Base-by-base conservation (phyloP, 306 rosid species). In the Pyrus pyrifolia region DNA sequence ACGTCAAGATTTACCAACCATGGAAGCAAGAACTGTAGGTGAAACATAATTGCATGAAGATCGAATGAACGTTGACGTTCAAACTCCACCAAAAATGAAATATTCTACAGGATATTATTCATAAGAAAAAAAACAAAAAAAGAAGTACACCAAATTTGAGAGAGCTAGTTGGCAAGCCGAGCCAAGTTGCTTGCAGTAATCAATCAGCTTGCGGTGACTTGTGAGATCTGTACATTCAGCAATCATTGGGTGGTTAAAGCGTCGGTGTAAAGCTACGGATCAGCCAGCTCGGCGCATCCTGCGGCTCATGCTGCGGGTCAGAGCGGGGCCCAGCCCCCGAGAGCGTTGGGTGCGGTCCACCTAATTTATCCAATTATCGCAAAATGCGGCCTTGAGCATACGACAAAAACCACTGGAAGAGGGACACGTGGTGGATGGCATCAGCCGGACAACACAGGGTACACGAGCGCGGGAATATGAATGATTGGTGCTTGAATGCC, bases 241-340 rank as follows among this genome's bases (percentile, higher is more conserved):
- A 80, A 85, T 89, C 78, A 83, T 67, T 84, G 82, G 71, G 55
- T n/a, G 61, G 21, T 13, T 31, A 55, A 68, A 33, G 79, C 84
- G 85, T 83, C 33, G 49, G 62, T 55, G 74, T 3, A 46, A 84
- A 80, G 92, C 81, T 67, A 71, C 60, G 62, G 60, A 68, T 80
- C 80, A 19, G 75, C 49, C 71, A 61, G 42, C 77, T 79, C 80
- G 79, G 85, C 87, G 86, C 70, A 74, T 82, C 78, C 44, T 15
- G 44, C 83, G 87, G 79, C 84, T 85, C 63, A 30, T 76, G 6
- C 69, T 86, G 72, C 78, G 82, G 68, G 63, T 17, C 21, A 1
- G 19, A 33, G 31, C 4, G 44, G 79, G 67, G 31, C 17, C 76
- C 76, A n/a, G 6, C 6, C 64, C 53, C 13, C 12, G 38, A 53